Base-by-base conservation (phyloP, 371 early-diverging fungal species). In the Dichotomocladium elegans region DNA sequence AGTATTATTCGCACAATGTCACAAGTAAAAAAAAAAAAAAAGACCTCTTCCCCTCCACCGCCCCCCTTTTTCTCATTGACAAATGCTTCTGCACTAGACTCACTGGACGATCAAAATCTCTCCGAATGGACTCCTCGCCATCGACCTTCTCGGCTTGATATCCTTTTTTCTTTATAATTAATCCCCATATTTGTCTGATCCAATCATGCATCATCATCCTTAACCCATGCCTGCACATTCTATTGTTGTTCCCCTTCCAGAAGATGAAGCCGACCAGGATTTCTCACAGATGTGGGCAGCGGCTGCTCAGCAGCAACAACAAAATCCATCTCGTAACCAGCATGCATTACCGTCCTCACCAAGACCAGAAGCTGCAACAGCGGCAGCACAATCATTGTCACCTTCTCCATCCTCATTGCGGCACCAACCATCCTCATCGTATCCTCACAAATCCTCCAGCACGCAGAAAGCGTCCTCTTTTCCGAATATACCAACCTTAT, bases 51-150 rank as follows among this genome's bases (percentile, higher is more conserved):
- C 10, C 21, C 46, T 11, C 15, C 14, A 14, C 29, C 28, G 7
- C 9, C 22, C 45, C 27, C 5, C 24, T 4, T 30, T 21, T 35
- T 14, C 6, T 24, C 17, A 48, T 35, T 31, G 34, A 35, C 37
- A 27, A 34, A 46, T 21, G 24, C 33, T 33, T 28, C 17, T 22
- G n/a, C n/a, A n/a, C 22, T 37, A 70, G 68, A 62, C 40, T 62
- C 64, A 19, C 52, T 68, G 45, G 69, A 70, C 42, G 62, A 68
- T 29, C 64, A 68, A 21, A 63, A 68, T 55, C 41, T 74, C 15
- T 22, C 53, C 25, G 62, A 58, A 22, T 66, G 66, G 66, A 44
- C 46, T 17, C 66, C 66, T 5, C 62, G 56, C 22, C 59, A 59
- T 29, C 50, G 66, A 33, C 62, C 66, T 15, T 55, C 58, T 11